phyloP scores from a whole-genome alignment of 345 rosid genomes.

The Cardamine chenopodiifolia region DNA sequence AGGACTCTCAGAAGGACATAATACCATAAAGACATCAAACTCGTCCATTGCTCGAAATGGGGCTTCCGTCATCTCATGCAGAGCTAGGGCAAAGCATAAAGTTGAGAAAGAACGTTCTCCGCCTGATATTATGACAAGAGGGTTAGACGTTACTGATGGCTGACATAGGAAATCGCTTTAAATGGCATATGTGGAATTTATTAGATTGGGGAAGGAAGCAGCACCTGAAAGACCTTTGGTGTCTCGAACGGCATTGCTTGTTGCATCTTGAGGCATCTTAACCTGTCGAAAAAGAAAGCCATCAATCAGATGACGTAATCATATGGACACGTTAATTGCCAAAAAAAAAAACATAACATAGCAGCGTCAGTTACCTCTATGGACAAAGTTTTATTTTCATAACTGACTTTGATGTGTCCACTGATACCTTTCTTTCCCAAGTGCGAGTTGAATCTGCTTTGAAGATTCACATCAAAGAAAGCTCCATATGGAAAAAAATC shows the following conservation, averaged over 20 bases:
- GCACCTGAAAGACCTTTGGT: constrained; percentile 95
- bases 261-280: constrained; percentile 97
- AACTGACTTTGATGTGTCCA: constrained; percentile 72
- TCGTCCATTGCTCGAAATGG: constrained; percentile 99
- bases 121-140: constrained; percentile 50
- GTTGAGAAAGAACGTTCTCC: constrained; percentile 99
- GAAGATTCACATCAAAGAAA: constrained; percentile 28
- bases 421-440: constrained; percentile 89
- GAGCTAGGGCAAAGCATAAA: constrained; percentile 88
- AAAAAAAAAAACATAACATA: not conserved
- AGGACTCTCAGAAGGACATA: constrained; percentile 11
- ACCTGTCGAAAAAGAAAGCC: constrained; percentile 53
- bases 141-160: constrained; percentile 3
- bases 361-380: constrained; percentile 64
- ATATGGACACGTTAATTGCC: not conserved
- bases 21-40: constrained; percentile 97
- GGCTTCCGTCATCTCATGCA: constrained; percentile 90
- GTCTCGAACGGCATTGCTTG: constrained; percentile 72
- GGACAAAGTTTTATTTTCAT: constrained; percentile 70
- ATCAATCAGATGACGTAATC: constrained; percentile 13
- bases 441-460: constrained; percentile 72
- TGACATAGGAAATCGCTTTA: not conserved
- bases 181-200: not conserved
- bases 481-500: not conserved
- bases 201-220: constrained; percentile 4